phyloP scores from a whole-genome alignment of 2,329 filamentous ascomycete species.

The Seiridium cupressi region DNA sequence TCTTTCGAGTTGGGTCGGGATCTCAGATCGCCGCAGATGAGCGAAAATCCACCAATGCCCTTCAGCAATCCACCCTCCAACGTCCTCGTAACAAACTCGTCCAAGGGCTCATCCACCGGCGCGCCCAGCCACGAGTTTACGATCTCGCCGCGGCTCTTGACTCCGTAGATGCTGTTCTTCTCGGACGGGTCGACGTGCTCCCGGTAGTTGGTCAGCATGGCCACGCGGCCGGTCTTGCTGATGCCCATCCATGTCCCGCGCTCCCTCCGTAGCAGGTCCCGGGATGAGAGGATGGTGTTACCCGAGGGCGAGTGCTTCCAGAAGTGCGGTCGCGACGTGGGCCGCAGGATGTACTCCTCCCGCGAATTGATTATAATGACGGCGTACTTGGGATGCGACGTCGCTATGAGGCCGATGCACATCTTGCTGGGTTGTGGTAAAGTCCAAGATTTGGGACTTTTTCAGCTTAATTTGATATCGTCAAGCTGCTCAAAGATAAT shows the following conservation, averaged over 20 bases:
- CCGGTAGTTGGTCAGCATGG: constrained; percentile 66
- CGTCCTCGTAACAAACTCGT: constrained; percentile 50
- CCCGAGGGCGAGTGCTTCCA: constrained; percentile 49
- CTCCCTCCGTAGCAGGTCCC: constrained; percentile 60
- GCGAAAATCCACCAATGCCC: constrained; percentile 64
- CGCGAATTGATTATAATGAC: constrained; percentile 77
- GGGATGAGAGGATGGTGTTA: constrained; percentile 52
- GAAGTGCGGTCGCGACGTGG: constrained; percentile 64
- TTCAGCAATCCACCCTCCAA: constrained; percentile 52
- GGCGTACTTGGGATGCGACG: constrained; percentile 71
- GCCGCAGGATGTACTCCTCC: constrained; percentile 68
- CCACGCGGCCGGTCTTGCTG: constrained; percentile 57
- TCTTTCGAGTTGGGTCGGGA: constrained; percentile 13
- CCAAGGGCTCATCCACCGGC: constrained; percentile 43
- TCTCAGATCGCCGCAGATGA: constrained; percentile 62
- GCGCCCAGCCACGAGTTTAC: constrained; percentile 61
- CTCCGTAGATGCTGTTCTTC: constrained; percentile 50
- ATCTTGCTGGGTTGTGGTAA: constrained; percentile 37
- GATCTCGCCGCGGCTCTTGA: constrained; percentile 61
- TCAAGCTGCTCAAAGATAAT: neutral
- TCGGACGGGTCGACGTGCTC: constrained; percentile 50
- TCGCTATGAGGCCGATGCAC: constrained; percentile 78
- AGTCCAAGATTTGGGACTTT: neutral
- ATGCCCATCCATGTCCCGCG: constrained; percentile 67
- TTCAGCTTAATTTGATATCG: neutral